Percentiles rank a stretch among this genome's conserved stretches.
These are phyloP conservation scores for Pichia ethanolica DNA, from an alignment of 805 yeast species.

Conservation along the genomic window DNA sequence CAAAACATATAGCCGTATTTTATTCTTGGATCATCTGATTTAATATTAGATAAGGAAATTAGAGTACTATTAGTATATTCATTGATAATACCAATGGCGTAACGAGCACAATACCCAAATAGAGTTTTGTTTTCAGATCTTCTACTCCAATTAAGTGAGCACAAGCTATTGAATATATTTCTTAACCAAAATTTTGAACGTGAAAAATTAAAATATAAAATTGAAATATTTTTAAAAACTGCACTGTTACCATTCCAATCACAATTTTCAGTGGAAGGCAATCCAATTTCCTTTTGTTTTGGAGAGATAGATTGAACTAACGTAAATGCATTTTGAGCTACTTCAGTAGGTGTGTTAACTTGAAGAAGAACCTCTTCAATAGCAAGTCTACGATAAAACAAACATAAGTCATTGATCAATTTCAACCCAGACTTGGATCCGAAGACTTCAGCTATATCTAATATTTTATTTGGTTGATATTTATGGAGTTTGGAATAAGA, in stretches of 20 bases:
- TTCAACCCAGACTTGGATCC: slow-evolving; percentile 35
- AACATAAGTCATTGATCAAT: slow-evolving; percentile 35
- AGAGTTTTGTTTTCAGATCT: slow-evolving; percentile 34
- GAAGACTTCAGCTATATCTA: slow-evolving; percentile 34
- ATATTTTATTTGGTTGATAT: slow-evolving; percentile 38
- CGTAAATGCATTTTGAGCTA: slow-evolving; percentile 34
- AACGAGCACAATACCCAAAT: slow-evolving; percentile 21
- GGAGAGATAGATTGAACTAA: slow-evolving; percentile 31
- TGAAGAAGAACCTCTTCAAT: slow-evolving; percentile 53
- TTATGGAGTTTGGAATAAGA: slow-evolving; percentile 46
- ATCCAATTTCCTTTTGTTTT: slow-evolving; percentile 36
- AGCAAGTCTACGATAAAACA: slow-evolving; percentile 42
- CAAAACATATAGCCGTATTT: slow-evolving; percentile 19
- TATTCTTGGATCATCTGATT: slow-evolving; percentile 17
- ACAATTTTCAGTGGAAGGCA: slow-evolving; percentile 31
- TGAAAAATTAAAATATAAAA: slow-evolving; percentile 44
- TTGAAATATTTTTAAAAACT: slow-evolving; percentile 55
- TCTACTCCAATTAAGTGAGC: slow-evolving; percentile 28
- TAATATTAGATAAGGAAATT: slow-evolving; percentile 12
- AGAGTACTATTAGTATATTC: slow-evolving; percentile 19
- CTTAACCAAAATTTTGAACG: slow-evolving; percentile 38
- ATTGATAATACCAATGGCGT: slow-evolving; percentile 20
- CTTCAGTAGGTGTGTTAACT: slow-evolving; percentile 38
- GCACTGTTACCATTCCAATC: slow-evolving; percentile 43
- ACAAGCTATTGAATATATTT: slow-evolving; percentile 25